Evolutionary conservation across 139 green algal species (phyloP), one percentile per base, ranked within the genome.

Genomic region (Protoeuglena noctilucae): DNA sequence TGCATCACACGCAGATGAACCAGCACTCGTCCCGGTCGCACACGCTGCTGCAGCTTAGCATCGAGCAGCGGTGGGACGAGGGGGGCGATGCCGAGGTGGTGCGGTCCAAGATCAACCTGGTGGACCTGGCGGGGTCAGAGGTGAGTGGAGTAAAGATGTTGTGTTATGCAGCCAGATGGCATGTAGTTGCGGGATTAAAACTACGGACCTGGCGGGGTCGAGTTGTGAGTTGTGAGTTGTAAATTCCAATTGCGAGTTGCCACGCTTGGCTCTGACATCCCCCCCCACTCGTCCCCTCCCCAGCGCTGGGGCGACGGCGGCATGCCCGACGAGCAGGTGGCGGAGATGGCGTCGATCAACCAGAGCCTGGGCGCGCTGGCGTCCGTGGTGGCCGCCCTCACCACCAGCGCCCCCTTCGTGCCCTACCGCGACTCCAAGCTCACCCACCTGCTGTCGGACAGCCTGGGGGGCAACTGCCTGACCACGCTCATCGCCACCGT

Each of bases 1-100:
- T 65, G 22, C 58, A 68, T 1, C 64, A 74, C 58, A 80, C 73
- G 12, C 69, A 79, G 29, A 82, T 82, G 77, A 85, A 85, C 60
- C 50, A 72, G 41, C 60, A 71, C 25, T 73, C 57, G 50, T 74
- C 60, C 21, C 60, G 77, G 50, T 75, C 61, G 48, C 77, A 85
- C 39, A 65, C 71, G 31, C 76, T 85, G 28, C 57, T 85, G 46
- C 74, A 83, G 69, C 34, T 67, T 21, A 2, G 59, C 51, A 59
- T 76, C 1, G 69, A 76, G 54, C 69, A 76, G 63, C 68, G 60
- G 41, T 45, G 57, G 12, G 29, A 52, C 31, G 53, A 45, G 3
- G 60, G 52, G 19, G 60, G 41, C 21, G 34, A 27, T 27, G 52
- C 25, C n/a, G n/a, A 23, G 23, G 19, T 25, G 14, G 48, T 54